Conservation (phyloP, 176 grass and related monocot species). For the Rhynchospora breviuscula region DNA sequence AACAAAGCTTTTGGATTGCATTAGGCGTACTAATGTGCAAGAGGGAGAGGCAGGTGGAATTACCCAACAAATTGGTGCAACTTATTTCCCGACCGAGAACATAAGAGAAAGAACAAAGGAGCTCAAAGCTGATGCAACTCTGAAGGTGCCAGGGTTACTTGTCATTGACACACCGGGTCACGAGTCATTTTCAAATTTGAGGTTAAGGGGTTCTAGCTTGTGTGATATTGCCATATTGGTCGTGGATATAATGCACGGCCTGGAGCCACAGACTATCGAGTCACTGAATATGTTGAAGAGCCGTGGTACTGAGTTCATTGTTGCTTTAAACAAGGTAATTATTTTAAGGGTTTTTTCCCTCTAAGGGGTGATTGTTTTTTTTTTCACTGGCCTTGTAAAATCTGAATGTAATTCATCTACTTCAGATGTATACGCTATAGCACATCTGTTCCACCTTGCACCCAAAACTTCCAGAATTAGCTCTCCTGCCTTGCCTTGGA, state of each 20-base stretch:
- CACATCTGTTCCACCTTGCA: background rate
- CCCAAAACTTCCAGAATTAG: too few species aligned
- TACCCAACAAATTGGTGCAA: conserved; percentile 93
- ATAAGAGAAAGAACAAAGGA: conserved; percentile 95
- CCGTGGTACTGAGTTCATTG: conserved; percentile 74
- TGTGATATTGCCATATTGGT: conserved; percentile 97
- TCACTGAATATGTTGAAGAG: conserved; percentile 81
- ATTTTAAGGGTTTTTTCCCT: conserved; percentile 1
- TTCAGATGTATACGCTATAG: background rate
- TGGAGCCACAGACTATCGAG: conserved; percentile 93
- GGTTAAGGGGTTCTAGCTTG: conserved; percentile 95
- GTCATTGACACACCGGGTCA: conserved; percentile 98
- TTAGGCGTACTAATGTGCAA: conserved; percentile 83
- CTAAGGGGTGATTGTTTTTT: background rate
- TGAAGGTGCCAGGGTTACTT: conserved; percentile 91
- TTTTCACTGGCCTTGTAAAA: background rate
- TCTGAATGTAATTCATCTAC: background rate
- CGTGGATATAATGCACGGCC: conserved; percentile 96
- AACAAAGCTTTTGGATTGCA: conserved; percentile 87
- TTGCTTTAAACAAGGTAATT: conserved; percentile 95
- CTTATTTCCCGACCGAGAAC: conserved; percentile 94
- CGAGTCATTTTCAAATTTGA: conserved; percentile 84
- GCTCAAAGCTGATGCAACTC: conserved; percentile 85
- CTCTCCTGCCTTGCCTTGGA: background rate
- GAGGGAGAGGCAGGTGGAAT: conserved; percentile 96